Percentiles rank a stretch among this genome's conserved stretches.
Conservation (phyloP, 108 stramenopile species). For the Skeletonema menzelii region DNA sequence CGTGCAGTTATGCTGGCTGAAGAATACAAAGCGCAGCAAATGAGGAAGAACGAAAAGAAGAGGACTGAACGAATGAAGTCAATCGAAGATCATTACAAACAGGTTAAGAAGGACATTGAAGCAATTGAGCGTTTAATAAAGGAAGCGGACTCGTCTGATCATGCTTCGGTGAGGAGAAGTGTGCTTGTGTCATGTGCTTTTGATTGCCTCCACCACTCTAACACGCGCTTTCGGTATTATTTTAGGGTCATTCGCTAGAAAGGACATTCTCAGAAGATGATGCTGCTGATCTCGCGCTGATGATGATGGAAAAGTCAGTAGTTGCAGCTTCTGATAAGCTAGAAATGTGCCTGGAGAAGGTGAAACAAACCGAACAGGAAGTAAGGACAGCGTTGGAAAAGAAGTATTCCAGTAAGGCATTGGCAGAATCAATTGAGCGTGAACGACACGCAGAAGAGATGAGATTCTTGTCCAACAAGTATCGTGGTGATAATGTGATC, state of each 20-base stretch:
- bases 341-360: constrained; percentile 2
- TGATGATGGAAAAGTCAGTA: constrained; percentile 8
- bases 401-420: neutral
- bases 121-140: neutral
- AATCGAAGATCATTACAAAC: constrained; percentile 5
- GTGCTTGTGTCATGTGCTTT: neutral
- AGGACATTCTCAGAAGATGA: neutral
- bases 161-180: neutral
- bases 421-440: constrained; percentile 6
- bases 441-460: constrained; percentile 1
- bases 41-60: neutral
- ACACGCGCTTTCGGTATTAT: neutral
- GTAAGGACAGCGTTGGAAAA: neutral
- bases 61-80: neutral
- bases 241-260: constrained; percentile 3
- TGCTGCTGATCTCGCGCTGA: constrained; percentile 9
- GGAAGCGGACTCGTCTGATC: neutral
- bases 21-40: constrained; percentile 14
- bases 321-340: neutral
- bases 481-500: neutral
- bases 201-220: neutral
- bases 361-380: neutral
- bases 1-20: constrained; percentile 45
- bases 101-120: neutral
- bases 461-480: constrained; percentile 5